phyloP scores from a whole-genome alignment of 1,284 basidiomycete genomes.

The Apiotrichum brassicae region DNA sequence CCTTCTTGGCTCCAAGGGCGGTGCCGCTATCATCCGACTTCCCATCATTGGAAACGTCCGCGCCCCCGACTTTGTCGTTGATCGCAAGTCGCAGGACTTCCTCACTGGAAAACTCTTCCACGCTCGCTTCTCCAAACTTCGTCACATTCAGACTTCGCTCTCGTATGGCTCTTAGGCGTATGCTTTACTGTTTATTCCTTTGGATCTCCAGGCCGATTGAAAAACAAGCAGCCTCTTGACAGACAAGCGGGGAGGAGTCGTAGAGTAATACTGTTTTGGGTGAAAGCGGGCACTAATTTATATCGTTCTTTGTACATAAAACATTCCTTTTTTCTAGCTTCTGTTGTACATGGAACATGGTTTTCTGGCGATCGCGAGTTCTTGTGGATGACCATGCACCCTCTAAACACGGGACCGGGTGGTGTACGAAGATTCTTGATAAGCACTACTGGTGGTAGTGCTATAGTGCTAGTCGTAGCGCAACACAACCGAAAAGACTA shows the following conservation, averaged over 20 bases:
- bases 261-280: not conserved
- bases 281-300: not conserved
- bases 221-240: not conserved
- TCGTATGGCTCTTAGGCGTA: not conserved
- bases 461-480: too few species aligned
- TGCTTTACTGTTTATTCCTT: too few species aligned
- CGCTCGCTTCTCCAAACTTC: slow-evolving; percentile 24
- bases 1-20: slow-evolving; percentile 30
- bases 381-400: too few species aligned
- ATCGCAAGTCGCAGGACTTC: slow-evolving; percentile 27
- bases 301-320: not conserved
- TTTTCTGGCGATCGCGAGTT: too few species aligned
- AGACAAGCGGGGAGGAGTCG: not conserved
- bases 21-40: slow-evolving; percentile 27
- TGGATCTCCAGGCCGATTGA: not conserved
- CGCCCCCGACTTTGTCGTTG: slow-evolving; percentile 25
- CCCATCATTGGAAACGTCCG: slow-evolving; percentile 26
- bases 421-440: too few species aligned
- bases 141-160: not conserved
- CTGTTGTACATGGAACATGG: not conserved
- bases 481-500: too few species aligned
- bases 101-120: slow-evolving; percentile 28
- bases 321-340: not conserved
- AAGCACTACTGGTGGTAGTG: too few species aligned
- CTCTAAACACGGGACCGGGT: too few species aligned